Base-by-base conservation (phyloP, 768 basidiomycete genomes). In the Tubosaeta brunneosetosa region DNA sequence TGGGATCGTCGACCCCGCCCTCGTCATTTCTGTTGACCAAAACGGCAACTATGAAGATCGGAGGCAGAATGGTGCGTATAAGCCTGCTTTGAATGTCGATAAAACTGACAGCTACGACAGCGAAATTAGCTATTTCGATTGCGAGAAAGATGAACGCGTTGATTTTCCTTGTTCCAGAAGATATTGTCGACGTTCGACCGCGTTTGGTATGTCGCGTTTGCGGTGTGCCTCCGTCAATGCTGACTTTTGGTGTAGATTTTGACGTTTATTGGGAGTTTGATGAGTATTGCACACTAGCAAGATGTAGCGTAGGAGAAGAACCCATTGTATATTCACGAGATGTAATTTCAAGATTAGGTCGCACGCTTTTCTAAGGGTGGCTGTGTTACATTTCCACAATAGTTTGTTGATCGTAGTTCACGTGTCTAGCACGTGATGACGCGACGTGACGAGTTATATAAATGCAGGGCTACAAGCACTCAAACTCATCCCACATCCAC, bases 91-190 rank as follows among this genome's bases (percentile, higher is more conserved):
- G 9, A 19, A 41, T 22, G 22, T 0, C 1, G 19, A 3, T 3
- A 36, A 13, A 17, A n/a, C 44, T 50, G 22, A 59, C 43, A 3
- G 10, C 19, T 53, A 32, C 40, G 31, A 51, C 57, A 97, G 94
- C 94, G 14, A 97, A 97, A 81, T 72, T 97, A 57, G 95, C 93
- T 8, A 97, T 98, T 61, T 97, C 95, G 3, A 97, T 98, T 61
- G 94, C 95, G n/a, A 80, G 95, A 64, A 98, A 98, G 80, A 86
- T 94, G 86, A 91, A 92, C 49, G 91, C 91, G 5, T 71, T 97
- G 61, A 97, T 97, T 62, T 97, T 97, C 80, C 73, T 98, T 53
- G 95, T 97, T 0, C 94, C 95, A 0, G 95, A 98, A 65, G 94
- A 94, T 71, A 94, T 97, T 61, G 93, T 98, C 33, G 94, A 97